Base-by-base conservation (phyloP, 202 grass and related monocot genomes). In the Panicum hallii region DNA sequence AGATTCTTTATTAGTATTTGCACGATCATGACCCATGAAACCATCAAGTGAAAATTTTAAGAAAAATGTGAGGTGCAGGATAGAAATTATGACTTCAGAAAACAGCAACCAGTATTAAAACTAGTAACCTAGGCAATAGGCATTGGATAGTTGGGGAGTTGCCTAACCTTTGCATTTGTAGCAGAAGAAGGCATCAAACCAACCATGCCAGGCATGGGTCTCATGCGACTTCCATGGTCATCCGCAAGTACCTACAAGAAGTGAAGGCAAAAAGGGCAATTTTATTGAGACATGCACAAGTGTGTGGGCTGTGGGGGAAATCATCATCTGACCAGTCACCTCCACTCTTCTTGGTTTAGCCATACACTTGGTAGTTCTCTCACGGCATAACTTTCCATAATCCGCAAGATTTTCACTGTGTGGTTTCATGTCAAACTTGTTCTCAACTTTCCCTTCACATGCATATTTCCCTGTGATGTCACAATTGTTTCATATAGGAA, bases 381-480 rank as follows among this genome's bases (percentile, higher is more conserved):
- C 92, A 72, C 95, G 92, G 40, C 92, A 93, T 57, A 97, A 87
- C 85, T 93, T 97, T 46, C 92, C 89, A 84, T 97, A 97, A n/a
- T 97, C 79, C 38, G 45, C 69, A 56, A 97, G 89, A 82, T 97
- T 97, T 83, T 97, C 95, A 82, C 83, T 91, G 72, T 97, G 92
- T 4, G 85, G 95, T 83, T 97, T 83, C 87, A 97, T 93, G 84
- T 94, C 95, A 90, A 97, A 97, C 84, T 94, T 97, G 76, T 94
- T 80, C 75, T 89, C 89, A 13, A 94, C 92, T 76, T 92, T 94
- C 52, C 95, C 92, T 87, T 97, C 90, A 50, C 90, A 78, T 77
- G 90, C 82, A 70, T 93, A 82, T 71, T 91, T 97, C 34, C 88
- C 92, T 94, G 58, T 38, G 75, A 74, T n/a, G 15, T n/a, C 9